Evolutionary conservation across 2,329 filamentous ascomycete genomes (phyloP).

Genomic region (Aspergillus puulaauensis): DNA sequence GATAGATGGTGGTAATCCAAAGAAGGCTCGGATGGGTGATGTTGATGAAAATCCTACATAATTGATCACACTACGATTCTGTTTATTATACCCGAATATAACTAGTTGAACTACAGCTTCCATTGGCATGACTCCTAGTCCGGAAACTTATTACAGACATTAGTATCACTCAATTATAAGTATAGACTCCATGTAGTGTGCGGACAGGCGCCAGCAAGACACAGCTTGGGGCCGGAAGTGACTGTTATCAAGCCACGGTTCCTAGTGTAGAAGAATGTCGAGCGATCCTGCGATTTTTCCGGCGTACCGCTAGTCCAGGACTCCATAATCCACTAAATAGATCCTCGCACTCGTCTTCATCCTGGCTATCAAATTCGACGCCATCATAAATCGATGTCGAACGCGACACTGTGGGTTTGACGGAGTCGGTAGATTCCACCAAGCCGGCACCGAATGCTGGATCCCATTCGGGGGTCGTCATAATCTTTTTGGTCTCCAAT

Average conservation of each 20-base stretch:
- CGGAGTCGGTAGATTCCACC: background rate
- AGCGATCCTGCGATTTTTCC: slow-evolving; percentile 42
- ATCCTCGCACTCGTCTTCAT: slow-evolving; percentile 67
- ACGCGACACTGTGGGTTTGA: slow-evolving; percentile 2
- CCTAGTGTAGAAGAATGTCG: slow-evolving; percentile 26
- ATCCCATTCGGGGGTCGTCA: slow-evolving; percentile 55
- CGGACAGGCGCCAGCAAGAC: background rate
- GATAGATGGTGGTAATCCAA: slow-evolving; percentile 21
- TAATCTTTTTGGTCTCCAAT: slow-evolving; percentile 59
- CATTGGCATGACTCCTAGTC: background rate
- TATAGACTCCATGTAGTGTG: background rate
- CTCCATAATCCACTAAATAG: slow-evolving; percentile 64
- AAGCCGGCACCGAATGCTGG: slow-evolving; percentile 19
- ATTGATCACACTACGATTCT: background rate
- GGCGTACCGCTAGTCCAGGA: slow-evolving; percentile 49
- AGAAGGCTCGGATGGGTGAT: slow-evolving; percentile 25
- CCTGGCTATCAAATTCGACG: slow-evolving; percentile 63
- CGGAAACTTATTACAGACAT: background rate
- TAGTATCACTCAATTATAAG: background rate
- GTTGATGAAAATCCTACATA: background rate
- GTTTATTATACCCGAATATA: slow-evolving; percentile 4
- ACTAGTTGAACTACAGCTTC: background rate
- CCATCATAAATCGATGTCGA: slow-evolving; percentile 27
- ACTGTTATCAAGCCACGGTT: slow-evolving; percentile 14
- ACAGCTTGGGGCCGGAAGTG: background rate